phyloP scores from a whole-genome alignment of 1,284 basidiomycete species.

The Sporisorium iseilematis-ciliati region DNA sequence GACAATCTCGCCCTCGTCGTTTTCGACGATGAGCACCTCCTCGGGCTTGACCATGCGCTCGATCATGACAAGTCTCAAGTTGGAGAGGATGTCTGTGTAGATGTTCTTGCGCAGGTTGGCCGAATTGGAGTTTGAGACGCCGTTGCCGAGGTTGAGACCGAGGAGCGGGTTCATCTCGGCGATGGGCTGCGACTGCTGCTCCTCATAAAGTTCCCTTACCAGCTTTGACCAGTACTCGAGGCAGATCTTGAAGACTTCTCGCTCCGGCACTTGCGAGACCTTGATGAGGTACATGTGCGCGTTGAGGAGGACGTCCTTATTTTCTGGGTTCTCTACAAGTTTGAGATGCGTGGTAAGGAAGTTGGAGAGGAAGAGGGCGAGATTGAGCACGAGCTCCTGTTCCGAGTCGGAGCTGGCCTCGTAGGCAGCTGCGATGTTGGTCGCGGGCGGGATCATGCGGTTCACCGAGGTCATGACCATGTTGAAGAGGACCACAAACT shows the following conservation, averaged over 20 bases:
- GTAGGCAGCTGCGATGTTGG: constrained; percentile 86
- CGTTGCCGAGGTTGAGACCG: constrained; percentile 78
- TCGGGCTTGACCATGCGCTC: constrained; percentile 99
- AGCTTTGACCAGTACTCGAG: constrained; percentile 99
- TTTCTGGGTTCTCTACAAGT: constrained; percentile 89
- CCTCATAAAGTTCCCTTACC: constrained; percentile 95
- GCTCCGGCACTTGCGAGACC: constrained; percentile 96
- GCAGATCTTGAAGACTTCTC: constrained; percentile 99
- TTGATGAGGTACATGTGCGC: constrained; percentile 98
- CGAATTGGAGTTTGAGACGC: constrained; percentile 42
- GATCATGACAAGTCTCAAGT: constrained; percentile 94
- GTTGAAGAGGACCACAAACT: constrained; percentile 97
- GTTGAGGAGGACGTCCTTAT: constrained; percentile 84
- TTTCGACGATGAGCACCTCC: constrained; percentile 94
- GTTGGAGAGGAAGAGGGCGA: constrained; percentile 95
- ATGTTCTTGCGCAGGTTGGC: constrained; percentile 85
- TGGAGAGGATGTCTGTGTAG: constrained; percentile 88
- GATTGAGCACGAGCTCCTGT: constrained; percentile 96
- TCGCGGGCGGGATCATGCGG: constrained; percentile 76
- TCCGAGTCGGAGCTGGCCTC: constrained; percentile 89
- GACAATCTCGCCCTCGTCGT: constrained; percentile 99
- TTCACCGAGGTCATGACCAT: constrained; percentile 72
- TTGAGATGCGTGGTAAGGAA: constrained; percentile 88
- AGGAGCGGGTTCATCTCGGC: constrained; percentile 93
- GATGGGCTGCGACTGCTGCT: constrained; percentile 91